Conservation (phyloP, 1,139 yeast genomes). For the Debaryomycetaceae sp. region DNA sequence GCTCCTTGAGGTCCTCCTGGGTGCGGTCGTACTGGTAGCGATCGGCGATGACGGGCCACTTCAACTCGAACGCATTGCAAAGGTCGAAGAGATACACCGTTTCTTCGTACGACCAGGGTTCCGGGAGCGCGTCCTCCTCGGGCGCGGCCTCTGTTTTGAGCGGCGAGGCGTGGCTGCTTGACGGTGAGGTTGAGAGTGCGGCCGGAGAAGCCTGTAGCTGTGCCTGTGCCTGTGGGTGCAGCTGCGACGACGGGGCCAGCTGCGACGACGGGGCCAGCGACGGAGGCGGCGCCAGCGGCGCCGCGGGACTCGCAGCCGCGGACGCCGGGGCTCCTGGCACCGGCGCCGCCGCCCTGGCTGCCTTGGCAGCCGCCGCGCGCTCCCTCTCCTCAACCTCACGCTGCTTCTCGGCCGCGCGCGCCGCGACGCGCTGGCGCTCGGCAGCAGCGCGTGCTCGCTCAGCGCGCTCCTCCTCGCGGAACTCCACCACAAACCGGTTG, state of each 20-base stretch:
- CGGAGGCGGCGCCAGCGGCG: too few species aligned
- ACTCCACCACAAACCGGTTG: constrained; percentile 41
- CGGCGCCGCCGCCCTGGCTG: constrained; percentile 7
- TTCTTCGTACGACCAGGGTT: constrained; percentile 70
- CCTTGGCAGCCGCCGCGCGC: constrained; percentile 8
- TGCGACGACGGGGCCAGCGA: too few species aligned
- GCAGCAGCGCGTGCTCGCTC: constrained; percentile 11
- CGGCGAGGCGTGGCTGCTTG: too few species aligned
- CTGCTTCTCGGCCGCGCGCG: constrained; percentile 21
- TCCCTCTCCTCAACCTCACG: constrained; percentile 14
- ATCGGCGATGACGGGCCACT: constrained; percentile 85
- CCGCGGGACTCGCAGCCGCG: neutral
- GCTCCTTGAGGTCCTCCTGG: constrained; percentile 78
- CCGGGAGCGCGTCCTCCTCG: constrained; percentile 8
- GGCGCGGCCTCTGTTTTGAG: constrained; percentile 2
- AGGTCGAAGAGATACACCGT: constrained; percentile 71
- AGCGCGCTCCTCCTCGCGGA: constrained; percentile 26
- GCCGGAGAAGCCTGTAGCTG: too few species aligned
- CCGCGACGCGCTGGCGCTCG: constrained; percentile 13
- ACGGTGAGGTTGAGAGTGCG: too few species aligned
- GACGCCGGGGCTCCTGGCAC: constrained; percentile 1
- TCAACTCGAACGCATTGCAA: constrained; percentile 69
- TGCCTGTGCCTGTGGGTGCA: constrained; percentile 3
- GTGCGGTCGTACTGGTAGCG: constrained; percentile 51
- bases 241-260: too few species aligned